Conservation (phyloP, 2,329 filamentous ascomycete genomes). For the Talaromyces sp. region DNA sequence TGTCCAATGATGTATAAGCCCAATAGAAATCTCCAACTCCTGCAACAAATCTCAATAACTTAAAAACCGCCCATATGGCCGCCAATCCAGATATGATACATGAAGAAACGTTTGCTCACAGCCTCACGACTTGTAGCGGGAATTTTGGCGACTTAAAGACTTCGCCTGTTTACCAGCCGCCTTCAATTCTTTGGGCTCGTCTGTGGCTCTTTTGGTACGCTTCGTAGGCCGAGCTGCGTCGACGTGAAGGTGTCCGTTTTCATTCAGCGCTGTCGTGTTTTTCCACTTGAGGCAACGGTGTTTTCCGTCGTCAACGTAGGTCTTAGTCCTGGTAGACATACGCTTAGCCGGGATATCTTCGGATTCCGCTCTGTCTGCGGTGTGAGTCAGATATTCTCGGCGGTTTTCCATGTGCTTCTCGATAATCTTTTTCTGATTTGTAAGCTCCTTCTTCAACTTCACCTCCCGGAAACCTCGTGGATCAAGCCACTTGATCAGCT, state of each 20-base stretch:
- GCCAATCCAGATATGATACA: constrained; percentile 3
- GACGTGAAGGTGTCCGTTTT: constrained; percentile 59
- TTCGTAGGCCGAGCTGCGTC: constrained; percentile 54
- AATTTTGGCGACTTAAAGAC: constrained; percentile 50
- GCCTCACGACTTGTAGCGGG: constrained; percentile 41
- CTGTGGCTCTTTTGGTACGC: constrained; percentile 46
- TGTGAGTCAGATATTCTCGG: constrained; percentile 63
- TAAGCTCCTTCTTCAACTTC: constrained; percentile 82
- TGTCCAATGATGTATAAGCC: constrained; percentile 1
- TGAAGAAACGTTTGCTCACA: neutral
- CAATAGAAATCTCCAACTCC: neutral
- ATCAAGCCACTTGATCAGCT: constrained; percentile 84
- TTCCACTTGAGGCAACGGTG: constrained; percentile 64
- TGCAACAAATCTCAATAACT: constrained; percentile 3
- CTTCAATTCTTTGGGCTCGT: constrained; percentile 40
- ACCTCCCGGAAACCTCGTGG: constrained; percentile 79
- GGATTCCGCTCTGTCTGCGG: constrained; percentile 49
- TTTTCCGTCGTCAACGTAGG: constrained; percentile 53
- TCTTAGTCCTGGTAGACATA: constrained; percentile 63
- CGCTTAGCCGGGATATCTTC: constrained; percentile 49
- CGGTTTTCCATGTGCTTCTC: constrained; percentile 76
- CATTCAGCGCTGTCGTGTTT: constrained; percentile 59
- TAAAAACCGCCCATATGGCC: constrained; percentile 1
- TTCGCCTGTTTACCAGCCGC: constrained; percentile 49
- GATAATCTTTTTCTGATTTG: constrained; percentile 72